These are phyloP conservation scores for Exsudoporus frostii DNA, from an alignment of 768 basidiomycete species.

Conservation along the genomic window DNA sequence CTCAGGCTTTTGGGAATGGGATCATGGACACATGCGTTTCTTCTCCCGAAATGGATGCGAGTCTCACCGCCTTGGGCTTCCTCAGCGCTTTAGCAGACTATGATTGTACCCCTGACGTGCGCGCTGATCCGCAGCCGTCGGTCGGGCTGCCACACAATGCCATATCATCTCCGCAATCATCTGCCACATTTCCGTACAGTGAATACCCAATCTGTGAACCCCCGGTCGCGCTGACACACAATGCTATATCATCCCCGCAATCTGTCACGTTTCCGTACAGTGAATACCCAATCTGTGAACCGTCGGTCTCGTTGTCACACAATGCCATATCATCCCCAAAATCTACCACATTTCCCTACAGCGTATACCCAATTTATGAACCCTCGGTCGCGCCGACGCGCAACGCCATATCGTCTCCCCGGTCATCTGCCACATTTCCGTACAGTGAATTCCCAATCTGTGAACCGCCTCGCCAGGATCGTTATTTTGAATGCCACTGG, in stretches of 20 bases:
- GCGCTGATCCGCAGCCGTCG: not conserved
- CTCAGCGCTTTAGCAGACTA: not conserved
- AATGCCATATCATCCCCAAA: too few species aligned
- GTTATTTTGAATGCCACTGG: constrained; percentile 14
- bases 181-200: too few species aligned
- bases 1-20: not conserved
- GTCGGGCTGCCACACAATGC: not conserved
- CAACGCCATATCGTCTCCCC: not conserved
- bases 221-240: too few species aligned
- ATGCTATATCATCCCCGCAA: too few species aligned
- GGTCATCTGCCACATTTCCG: too few species aligned
- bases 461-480: not conserved
- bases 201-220: not conserved
- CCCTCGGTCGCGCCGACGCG: not conserved
- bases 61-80: not conserved
- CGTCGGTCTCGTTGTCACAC: too few species aligned
- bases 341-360: too few species aligned
- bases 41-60: not conserved
- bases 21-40: not conserved
- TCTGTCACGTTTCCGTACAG: too few species aligned
- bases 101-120: not conserved
- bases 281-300: too few species aligned
- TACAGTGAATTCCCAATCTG: not conserved
- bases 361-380: too few species aligned
- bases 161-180: too few species aligned